Conservation (phyloP, 2,329 filamentous ascomycete genomes). For the Aspergillus ibericus region DNA sequence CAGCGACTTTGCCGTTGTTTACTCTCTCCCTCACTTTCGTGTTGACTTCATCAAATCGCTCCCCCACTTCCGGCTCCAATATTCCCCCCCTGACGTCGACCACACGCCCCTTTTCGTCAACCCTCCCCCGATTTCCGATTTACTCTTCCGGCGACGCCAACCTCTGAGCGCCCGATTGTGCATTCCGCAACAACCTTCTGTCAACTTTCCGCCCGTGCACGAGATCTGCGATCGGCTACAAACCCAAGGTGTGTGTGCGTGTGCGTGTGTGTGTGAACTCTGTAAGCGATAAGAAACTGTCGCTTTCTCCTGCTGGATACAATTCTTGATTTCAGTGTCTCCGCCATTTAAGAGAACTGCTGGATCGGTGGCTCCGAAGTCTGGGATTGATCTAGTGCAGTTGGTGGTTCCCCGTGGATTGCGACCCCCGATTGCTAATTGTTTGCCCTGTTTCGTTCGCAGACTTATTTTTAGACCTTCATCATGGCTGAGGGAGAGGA, state of each 20-base stretch:
- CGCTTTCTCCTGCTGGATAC: background rate
- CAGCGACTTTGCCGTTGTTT: conserved; percentile 26
- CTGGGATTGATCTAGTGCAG: background rate
- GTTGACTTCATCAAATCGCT: background rate
- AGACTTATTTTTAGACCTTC: conserved; percentile 12
- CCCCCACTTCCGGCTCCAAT: background rate
- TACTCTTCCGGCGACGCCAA: background rate
- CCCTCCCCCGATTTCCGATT: background rate
- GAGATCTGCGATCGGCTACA: conserved; percentile 21
- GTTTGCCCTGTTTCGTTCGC: background rate
- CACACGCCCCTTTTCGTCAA: too few species aligned
- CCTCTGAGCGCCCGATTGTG: background rate
- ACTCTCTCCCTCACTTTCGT: conserved; percentile 9
- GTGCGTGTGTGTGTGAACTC: background rate
- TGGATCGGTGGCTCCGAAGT: background rate
- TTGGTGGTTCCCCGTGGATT: background rate
- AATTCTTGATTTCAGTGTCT: background rate
- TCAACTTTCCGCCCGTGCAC: conserved; percentile 16
- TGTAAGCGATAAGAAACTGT: background rate
- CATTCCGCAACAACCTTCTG: background rate
- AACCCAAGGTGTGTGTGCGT: conserved; percentile 16
- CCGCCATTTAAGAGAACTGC: background rate
- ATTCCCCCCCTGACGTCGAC: background rate
- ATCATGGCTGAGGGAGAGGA: conserved; percentile 46
- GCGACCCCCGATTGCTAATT: conserved; percentile 5